Evolutionary conservation across 2,329 filamentous ascomycete species (phyloP), one percentile per base, ranked within the genome.

Genomic region (Dothistroma septosporum): DNA sequence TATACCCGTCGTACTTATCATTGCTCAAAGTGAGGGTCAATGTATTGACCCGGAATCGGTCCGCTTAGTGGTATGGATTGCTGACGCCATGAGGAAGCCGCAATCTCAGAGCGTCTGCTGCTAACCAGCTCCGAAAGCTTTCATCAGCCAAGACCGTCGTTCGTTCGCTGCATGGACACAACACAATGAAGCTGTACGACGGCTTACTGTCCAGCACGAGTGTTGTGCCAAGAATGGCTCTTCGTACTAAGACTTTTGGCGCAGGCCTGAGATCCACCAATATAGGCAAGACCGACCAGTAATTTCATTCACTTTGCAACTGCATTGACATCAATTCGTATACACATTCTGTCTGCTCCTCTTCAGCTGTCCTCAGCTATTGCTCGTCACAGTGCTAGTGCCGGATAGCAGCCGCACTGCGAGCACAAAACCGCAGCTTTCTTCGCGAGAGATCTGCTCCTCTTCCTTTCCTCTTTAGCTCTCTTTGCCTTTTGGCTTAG

Each of bases 381-480:
- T 28, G 24, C 24, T 28, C 24, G 24, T 28, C 24, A 28, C 24
- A 28, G 41, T 44, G 41, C 41, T 44, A 44, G 41, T n/a, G 41
- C 41, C 41, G 41, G 41, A n/a, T 44, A 44, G 16, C 41, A 44
- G 12, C 41, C 41, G 41, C 41, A 44, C 9, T 16, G 41, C 41
- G 19, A 44, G 41, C 10, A 44, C 41, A 44, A 44, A 44, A 44
- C 14, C 41, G 16, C 41, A n/a, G 14, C 4, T 5, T 19, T 44
- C 19, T 44, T 44, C 37, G 37, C 14, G 1, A 44, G 12, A 16
- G 12, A 44, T 37, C 50, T 52, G 19, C 21, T 28, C 48, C 12
- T 58, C 22, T 49, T 33, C 37, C 22, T 41, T 52, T 53, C 19
- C 31, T 48, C 28, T 21, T 35, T 21, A 59, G 57, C 57, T 59